phyloP scores from a whole-genome alignment of 176 grass and related monocot genomes.

The Tillandsia leiboldiana region DNA sequence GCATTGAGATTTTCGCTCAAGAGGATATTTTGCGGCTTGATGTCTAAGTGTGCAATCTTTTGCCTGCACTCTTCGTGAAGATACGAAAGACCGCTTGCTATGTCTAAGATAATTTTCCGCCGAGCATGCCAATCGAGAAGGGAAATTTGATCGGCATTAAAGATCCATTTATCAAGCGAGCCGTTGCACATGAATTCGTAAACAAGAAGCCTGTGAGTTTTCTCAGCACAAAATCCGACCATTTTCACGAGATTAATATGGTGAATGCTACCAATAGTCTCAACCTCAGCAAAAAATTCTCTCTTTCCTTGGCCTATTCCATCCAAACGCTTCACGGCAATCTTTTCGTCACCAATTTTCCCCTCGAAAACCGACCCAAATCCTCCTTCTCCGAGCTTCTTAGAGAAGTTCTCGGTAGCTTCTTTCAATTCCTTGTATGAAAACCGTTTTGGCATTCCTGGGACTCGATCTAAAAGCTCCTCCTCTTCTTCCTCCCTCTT shows the following conservation, averaged over 20 bases:
- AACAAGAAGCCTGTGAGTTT: constrained; percentile 35
- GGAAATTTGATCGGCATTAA: constrained; percentile 5
- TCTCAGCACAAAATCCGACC: constrained; percentile 46
- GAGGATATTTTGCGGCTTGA: constrained; percentile 62
- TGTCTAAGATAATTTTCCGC: constrained; percentile 23
- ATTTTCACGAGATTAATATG: constrained; percentile 41
- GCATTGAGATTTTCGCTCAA: constrained; percentile 34
- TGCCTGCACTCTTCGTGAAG: constrained; percentile 46
- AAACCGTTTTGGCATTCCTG: constrained; percentile 38
- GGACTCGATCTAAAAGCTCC: constrained; percentile 14
- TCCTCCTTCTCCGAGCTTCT: constrained; percentile 31
- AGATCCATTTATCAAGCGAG: constrained; percentile 66
- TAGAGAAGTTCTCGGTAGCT: constrained; percentile 33
- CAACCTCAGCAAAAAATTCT: constrained; percentile 46
- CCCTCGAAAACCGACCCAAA: constrained; percentile 50
- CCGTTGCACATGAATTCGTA: constrained; percentile 51
- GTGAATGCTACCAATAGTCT: constrained; percentile 46
- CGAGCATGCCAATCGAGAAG: constrained; percentile 39
- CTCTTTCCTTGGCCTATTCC: constrained; percentile 22
- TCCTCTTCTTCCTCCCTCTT: constrained; percentile 2
- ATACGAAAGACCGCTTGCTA: constrained; percentile 37
- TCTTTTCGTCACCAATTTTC: constrained; percentile 21
- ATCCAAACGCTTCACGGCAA: constrained; percentile 49
- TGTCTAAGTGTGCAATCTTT: constrained; percentile 49
- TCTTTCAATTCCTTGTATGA: constrained; percentile 34